Percentiles rank a stretch among this genome's conserved stretches.
Evolutionary conservation across 176 grass and related monocot genomes (phyloP).

Genomic region (Avena eriantha): DNA sequence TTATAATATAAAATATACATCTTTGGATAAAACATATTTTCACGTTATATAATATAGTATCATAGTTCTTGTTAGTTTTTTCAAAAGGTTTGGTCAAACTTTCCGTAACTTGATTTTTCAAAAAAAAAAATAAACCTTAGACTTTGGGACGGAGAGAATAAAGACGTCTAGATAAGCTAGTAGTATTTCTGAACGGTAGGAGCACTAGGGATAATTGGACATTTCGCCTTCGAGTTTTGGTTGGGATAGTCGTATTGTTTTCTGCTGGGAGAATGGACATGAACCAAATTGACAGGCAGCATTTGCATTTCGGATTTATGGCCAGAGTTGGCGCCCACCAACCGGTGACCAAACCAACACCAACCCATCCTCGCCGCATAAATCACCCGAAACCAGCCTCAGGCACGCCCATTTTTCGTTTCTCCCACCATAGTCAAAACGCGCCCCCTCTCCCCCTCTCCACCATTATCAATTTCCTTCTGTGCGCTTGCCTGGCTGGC

Average conservation of each 20-base stretch:
- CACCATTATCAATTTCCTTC: neutral
- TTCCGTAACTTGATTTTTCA: no score
- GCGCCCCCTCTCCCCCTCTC: neutral
- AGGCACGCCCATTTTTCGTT: neutral
- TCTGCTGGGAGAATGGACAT: neutral
- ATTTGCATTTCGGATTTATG: conserved; percentile 16
- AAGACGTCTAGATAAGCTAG: no score
- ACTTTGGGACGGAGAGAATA: no score
- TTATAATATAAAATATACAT: no score
- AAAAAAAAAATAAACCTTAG: no score
- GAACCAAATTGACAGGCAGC: neutral
- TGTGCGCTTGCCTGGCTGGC: conserved; percentile 12
- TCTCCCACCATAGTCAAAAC: conserved; percentile 32
- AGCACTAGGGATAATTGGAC: neutral
- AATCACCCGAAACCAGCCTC: neutral
- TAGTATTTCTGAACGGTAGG: no score
- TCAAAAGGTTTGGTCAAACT: no score
- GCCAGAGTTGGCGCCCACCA: conserved; percentile 34
- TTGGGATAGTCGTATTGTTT: neutral
- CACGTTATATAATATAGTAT: no score
- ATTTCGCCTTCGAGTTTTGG: neutral
- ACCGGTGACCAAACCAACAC: conserved; percentile 33
- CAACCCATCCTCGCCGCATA: neutral
- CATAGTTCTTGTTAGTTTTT: no score
- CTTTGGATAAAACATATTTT: no score